These are phyloP conservation scores for Biscogniauxia marginata DNA, from an alignment of 2,329 filamentous ascomycete genomes.

Conservation along the genomic window DNA sequence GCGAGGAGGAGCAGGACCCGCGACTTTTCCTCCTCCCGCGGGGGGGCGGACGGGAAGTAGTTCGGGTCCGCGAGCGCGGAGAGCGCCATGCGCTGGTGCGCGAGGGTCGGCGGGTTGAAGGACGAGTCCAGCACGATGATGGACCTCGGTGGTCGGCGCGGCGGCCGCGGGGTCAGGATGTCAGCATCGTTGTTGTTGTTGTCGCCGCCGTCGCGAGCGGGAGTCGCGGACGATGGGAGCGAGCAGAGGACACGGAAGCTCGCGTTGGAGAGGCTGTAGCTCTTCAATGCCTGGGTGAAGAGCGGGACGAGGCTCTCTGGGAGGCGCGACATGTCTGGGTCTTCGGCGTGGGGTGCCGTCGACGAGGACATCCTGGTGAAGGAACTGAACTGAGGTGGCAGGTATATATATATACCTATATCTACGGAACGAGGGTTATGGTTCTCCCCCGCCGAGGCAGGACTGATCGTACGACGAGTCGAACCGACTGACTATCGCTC, in stretches of 20 bases:
- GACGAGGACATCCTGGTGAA: background rate
- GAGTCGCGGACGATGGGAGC: slow-evolving; percentile 19
- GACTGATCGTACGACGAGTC: background rate
- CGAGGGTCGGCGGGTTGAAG: slow-evolving; percentile 66
- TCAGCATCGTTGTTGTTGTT: background rate
- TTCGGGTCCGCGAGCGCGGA: slow-evolving; percentile 37
- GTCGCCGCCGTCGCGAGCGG: no score
- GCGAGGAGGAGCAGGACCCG: slow-evolving; percentile 60
- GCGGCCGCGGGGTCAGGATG: slow-evolving; percentile 15
- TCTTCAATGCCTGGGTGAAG: slow-evolving; percentile 44
- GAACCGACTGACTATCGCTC: background rate
- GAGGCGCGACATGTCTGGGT: slow-evolving; percentile 20
- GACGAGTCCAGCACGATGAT: slow-evolving; percentile 65
- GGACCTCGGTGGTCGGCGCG: slow-evolving; percentile 26
- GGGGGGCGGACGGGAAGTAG: background rate
- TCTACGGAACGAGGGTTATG: background rate
- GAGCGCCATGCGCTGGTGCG: slow-evolving; percentile 57
- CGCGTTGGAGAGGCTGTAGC: slow-evolving; percentile 43
- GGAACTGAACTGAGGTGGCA: background rate
- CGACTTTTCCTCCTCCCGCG: no score
- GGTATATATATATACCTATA: no score
- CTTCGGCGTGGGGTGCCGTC: slow-evolving; percentile 15
- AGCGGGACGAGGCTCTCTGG: slow-evolving; percentile 35
- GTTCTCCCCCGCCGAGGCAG: background rate
- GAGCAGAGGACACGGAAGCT: slow-evolving; percentile 47